Base-by-base conservation (phyloP, 768 basidiomycete species). In the Suillus lakei region DNA sequence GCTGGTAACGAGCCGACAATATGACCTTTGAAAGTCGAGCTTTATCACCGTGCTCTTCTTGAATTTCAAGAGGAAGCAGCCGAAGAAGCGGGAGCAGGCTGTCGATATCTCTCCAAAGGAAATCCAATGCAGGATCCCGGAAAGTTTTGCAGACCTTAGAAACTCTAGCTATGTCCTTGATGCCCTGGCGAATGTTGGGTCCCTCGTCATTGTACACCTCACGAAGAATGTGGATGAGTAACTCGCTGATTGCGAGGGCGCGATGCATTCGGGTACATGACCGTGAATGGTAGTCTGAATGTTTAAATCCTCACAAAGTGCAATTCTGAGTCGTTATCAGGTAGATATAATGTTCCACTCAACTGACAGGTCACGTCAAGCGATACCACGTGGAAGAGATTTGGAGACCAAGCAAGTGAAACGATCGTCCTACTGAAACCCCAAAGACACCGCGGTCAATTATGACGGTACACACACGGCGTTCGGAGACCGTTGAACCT, bases 191-290 rank as follows among this genome's bases (percentile, higher is more conserved):
- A 28, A 34, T 30, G 21, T 34, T 13, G 13, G 32, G 32, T 54
- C 53, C 32, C 53, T 41, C 39, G 39, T 28, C 58, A 30, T 41
- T 41, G 23, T 59, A 59, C 21, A 59, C 26, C 26, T 59, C 26
- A 18, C 18, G 26, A 28, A 59, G 58, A n/a, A 59, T 59, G 28
- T 41, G 58, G 18, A 18, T 30, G 58, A 59, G 58, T 15, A 59
- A 26, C 58, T 59, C 58, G 28, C 18, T 59, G 39, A 59, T 59
- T 41, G 58, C 39, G 26, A 59, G 18, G 26, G 58, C 58, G 18
- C 58, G 58, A 59, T 59, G 58, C 58, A 59, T 59, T 59, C 16
- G 18, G 58, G 26, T n/a, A 4, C 58, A 59, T 59, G 23, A 39
- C 9, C 5, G 26, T 18, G 36, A 16, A 36, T n/a, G 23, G 23